Evolutionary conservation across 2,329 filamentous ascomycete species (phyloP).

Genomic region (Neonectria sp.): DNA sequence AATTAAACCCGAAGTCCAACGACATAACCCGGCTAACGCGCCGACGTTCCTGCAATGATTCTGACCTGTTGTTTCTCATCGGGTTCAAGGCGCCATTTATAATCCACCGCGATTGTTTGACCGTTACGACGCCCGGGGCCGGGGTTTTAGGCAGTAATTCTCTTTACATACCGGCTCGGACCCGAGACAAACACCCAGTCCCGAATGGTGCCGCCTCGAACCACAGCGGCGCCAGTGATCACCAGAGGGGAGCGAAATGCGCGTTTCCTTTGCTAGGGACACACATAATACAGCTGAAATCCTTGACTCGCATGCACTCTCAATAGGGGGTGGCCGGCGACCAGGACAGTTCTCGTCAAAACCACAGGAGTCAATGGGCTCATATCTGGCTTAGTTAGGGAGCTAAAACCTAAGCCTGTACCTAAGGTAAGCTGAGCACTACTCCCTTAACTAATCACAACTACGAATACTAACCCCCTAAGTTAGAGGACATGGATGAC

Average conservation of each 20-base stretch:
- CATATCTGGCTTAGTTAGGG: too few species aligned
- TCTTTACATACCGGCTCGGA: not conserved
- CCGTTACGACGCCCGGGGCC: not conserved
- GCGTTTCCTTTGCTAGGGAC: not conserved
- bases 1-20: slow-evolving; percentile 22
- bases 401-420: too few species aligned
- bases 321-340: not conserved
- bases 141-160: not conserved
- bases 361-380: not conserved
- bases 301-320: not conserved
- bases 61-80: slow-evolving; percentile 8
- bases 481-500: not conserved
- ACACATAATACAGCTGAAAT: not conserved
- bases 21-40: slow-evolving; percentile 3
- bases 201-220: not conserved
- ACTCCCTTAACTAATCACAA: not conserved
- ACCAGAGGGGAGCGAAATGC: not conserved
- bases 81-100: not conserved
- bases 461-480: too few species aligned
- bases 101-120: not conserved
- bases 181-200: not conserved
- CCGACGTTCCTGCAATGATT: slow-evolving; percentile 1
- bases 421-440: too few species aligned
- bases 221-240: not conserved
- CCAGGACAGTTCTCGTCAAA: not conserved